Evolutionary conservation across 1,139 yeast genomes (phyloP).

Genomic region (Meyerozyma carpophila): DNA sequence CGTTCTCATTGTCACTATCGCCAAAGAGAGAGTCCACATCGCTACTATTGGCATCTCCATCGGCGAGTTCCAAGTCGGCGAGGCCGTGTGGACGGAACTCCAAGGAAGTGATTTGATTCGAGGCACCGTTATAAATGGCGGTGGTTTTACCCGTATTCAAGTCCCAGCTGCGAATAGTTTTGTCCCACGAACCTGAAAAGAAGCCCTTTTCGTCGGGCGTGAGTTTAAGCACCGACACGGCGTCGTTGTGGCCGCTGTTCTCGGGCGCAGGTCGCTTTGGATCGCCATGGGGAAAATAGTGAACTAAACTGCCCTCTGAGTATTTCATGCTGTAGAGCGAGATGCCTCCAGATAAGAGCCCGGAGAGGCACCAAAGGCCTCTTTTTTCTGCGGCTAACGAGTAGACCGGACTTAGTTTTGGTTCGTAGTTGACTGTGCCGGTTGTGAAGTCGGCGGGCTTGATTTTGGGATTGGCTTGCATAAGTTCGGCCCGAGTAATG

Average conservation of each 20-base stretch:
- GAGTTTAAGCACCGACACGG: conserved; percentile 68
- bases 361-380: conserved; percentile 82
- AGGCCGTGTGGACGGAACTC: conserved; percentile 77
- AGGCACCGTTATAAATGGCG: conserved; percentile 44
- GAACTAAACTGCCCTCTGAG: conserved; percentile 76
- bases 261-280: conserved; percentile 5
- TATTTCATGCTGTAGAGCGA: conserved; percentile 77
- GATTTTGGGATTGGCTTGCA: conserved; percentile 38
- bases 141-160: conserved; percentile 62
- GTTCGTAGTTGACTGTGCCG: conserved; percentile 51
- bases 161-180: conserved; percentile 77
- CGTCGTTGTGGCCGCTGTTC: conserved; percentile 52
- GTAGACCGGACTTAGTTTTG: conserved; percentile 76
- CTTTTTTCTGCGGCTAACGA: conserved; percentile 79
- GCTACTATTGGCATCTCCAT: neutral
- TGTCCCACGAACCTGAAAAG: conserved; percentile 91
- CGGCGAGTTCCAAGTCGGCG: conserved; percentile 21
- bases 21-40: conserved; percentile 67
- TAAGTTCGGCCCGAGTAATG: conserved; percentile 35
- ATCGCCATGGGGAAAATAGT: conserved; percentile 53
- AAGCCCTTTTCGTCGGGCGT: conserved; percentile 57
- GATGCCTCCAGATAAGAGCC: conserved; percentile 82
- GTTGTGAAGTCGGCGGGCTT: conserved; percentile 38
- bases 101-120: conserved; percentile 77
- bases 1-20: conserved; percentile 46